Conservation (phyloP, 257 asterid genomes). For the Solanum paucissectum region DNA sequence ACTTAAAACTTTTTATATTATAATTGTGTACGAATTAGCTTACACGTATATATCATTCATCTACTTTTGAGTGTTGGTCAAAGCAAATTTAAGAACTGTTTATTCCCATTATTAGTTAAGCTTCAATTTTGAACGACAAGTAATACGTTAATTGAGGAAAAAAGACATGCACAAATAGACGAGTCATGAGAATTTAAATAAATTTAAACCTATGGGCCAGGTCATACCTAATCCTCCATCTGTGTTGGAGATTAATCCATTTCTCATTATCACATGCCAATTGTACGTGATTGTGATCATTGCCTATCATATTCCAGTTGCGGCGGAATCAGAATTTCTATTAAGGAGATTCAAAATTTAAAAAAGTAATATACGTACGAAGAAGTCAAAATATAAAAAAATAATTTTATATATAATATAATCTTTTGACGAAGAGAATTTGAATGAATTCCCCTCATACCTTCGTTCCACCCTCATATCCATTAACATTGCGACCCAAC, state of each 20-base stretch:
- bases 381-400: too few species aligned
- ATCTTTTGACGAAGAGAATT: too few species aligned
- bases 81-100: not conserved
- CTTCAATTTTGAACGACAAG: not conserved
- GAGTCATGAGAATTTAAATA: not conserved
- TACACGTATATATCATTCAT: not conserved
- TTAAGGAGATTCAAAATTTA: too few species aligned
- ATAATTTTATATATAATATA: too few species aligned
- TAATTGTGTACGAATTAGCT: not conserved
- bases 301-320: not conserved
- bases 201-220: not conserved
- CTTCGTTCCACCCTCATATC: too few species aligned
- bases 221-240: constrained; percentile 5
- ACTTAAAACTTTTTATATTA: not conserved
- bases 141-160: constrained; percentile 10
- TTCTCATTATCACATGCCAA: not conserved
- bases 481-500: too few species aligned
- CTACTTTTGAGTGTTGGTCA: not conserved
- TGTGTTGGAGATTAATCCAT: constrained; percentile 6
- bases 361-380: too few species aligned
- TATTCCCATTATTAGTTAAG: not conserved
- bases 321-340: too few species aligned
- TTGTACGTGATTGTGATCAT: not conserved
- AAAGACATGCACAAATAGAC: not conserved
- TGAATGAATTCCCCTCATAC: too few species aligned